Conservation (phyloP, 768 basidiomycete species). For the Agrocybe pediades region DNA sequence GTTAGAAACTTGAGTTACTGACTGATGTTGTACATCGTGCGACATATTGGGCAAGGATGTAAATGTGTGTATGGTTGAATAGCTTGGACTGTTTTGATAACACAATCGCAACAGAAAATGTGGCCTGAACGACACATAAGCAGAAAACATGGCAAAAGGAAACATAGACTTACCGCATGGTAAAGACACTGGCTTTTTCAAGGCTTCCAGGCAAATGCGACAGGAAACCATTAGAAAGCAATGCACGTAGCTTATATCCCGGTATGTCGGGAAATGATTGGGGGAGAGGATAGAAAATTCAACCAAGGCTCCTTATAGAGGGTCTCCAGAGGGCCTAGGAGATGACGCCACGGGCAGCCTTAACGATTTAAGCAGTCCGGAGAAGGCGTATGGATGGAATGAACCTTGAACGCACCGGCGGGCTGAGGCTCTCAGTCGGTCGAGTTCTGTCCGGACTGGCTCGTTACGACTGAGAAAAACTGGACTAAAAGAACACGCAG, state of each 20-base stretch:
- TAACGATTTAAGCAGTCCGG: conserved; percentile 10
- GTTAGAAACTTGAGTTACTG: conserved; percentile 13
- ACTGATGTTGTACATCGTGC: conserved; percentile 58
- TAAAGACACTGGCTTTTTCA: conserved; percentile 56
- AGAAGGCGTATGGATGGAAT: conserved; percentile 17
- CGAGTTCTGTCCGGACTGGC: conserved; percentile 24
- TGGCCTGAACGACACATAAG: conserved; percentile 43
- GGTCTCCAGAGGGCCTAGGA: conserved; percentile 12
- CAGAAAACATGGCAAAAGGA: background rate
- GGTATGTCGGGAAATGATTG: conserved; percentile 15
- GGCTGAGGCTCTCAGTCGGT: conserved; percentile 21
- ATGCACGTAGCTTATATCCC: conserved; percentile 8
- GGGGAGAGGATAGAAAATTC: conserved; percentile 1
- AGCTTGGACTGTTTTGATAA: conserved; percentile 50
- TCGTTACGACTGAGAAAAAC: conserved; percentile 11
- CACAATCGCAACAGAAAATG: conserved; percentile 64
- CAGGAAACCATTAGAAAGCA: conserved; percentile 50
- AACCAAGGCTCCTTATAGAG: conserved; percentile 6
- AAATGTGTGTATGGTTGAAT: conserved; percentile 45
- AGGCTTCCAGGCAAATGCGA: conserved; percentile 58
- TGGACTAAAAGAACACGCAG: conserved; percentile 6
- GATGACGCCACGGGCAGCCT: conserved; percentile 10
- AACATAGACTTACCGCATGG: conserved; percentile 57
- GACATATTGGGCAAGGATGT: conserved; percentile 62
- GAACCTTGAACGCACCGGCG: conserved; percentile 19